Percentiles rank a stretch among this genome's conserved stretches.
Evolutionary conservation across 768 basidiomycete species (phyloP).

Genomic region (Coprinellus micaceus): DNA sequence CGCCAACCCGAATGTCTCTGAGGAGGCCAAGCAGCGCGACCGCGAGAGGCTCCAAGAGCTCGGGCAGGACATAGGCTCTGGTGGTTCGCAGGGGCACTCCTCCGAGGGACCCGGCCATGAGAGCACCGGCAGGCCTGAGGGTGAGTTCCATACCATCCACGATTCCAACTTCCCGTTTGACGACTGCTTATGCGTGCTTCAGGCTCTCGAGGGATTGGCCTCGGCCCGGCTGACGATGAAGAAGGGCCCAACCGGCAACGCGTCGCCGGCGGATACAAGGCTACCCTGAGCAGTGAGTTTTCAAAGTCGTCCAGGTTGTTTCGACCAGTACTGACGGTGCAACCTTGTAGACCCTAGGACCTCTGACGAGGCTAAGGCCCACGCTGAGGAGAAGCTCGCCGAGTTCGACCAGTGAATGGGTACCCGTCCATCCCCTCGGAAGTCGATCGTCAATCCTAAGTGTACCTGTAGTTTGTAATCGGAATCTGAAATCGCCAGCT

Average conservation of each 20-base stretch:
- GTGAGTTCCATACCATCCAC: background rate
- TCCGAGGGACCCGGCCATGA: background rate
- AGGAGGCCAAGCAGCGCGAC: constrained; percentile 51
- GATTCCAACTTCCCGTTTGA: background rate
- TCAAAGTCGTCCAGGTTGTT: too few relatives aligned
- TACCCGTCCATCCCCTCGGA: too few relatives aligned
- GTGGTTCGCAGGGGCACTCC: background rate
- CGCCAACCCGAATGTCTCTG: constrained; percentile 55
- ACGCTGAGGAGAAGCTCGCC: background rate
- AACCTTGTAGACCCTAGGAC: background rate
- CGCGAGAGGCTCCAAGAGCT: constrained; percentile 39
- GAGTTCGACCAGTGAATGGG: background rate
- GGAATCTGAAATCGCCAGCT: too few relatives aligned
- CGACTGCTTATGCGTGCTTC: background rate
- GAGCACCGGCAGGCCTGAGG: background rate
- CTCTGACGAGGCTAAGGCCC: constrained; percentile 1
- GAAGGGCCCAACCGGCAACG: background rate
- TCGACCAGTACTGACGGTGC: background rate
- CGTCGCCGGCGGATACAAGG: constrained; percentile 11
- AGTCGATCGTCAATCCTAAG: too few relatives aligned
- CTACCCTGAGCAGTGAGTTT: constrained; percentile 9
- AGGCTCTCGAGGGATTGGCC: background rate
- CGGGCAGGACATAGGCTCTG: constrained; percentile 8
- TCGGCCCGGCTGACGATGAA: background rate
- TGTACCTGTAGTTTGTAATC: too few relatives aligned